Evolutionary conservation across 2,329 filamentous ascomycete species (phyloP).

Genomic region (Diplodia seriata): DNA sequence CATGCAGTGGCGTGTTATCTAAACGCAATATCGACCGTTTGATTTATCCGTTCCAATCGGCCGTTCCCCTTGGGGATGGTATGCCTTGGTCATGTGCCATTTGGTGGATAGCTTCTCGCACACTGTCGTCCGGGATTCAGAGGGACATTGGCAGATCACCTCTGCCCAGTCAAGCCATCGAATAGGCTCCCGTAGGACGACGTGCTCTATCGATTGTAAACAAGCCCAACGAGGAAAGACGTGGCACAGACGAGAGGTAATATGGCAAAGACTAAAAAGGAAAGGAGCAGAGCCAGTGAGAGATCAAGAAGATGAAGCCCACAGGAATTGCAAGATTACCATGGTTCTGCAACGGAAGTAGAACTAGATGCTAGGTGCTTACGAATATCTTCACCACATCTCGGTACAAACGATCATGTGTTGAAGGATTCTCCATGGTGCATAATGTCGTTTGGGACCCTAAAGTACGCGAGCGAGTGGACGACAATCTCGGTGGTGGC

Average conservation of each 20-base stretch:
- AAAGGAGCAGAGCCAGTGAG: not conserved
- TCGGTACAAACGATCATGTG: not conserved
- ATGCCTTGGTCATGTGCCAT: too few relatives aligned
- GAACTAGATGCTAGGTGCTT: not conserved
- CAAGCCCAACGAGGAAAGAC: conserved; percentile 33
- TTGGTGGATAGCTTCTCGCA: too few relatives aligned
- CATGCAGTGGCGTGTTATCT: too few relatives aligned
- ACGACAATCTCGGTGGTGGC: not conserved
- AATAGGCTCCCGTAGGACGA: conserved; percentile 33
- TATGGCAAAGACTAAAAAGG: not conserved
- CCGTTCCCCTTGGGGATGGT: too few relatives aligned
- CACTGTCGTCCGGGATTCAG: too few relatives aligned
- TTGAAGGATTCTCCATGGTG: not conserved
- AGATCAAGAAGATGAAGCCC: too few relatives aligned
- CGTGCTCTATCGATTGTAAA: conserved; percentile 36
- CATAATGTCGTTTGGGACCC: too few relatives aligned
- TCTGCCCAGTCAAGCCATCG: not conserved
- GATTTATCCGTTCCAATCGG: too few relatives aligned
- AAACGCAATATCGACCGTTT: too few relatives aligned
- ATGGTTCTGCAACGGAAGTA: not conserved
- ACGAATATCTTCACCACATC: too few relatives aligned
- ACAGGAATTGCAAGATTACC: too few relatives aligned
- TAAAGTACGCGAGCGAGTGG: too few relatives aligned
- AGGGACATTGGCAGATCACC: not conserved
- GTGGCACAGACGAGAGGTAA: conserved; percentile 32